Percentiles rank a stretch among this genome's conserved stretches.
Evolutionary conservation across 2,329 filamentous ascomycete species (phyloP).

Genomic region (Bisporella sp.): DNA sequence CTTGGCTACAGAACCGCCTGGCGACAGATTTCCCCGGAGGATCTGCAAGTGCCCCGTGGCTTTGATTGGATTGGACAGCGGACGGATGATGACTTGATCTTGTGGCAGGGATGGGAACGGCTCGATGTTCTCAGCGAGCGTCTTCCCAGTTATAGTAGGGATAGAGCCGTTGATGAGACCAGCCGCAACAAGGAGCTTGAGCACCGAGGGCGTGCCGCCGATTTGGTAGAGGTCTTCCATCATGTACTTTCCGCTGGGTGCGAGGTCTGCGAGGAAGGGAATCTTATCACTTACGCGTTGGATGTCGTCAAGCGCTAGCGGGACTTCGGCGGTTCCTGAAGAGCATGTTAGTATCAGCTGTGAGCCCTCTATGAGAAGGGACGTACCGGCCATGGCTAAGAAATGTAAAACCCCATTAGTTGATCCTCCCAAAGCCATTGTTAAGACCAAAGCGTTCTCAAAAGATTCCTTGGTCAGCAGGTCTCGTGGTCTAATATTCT

Average conservation of each 20-base stretch:
- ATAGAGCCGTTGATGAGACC: conserved; percentile 71
- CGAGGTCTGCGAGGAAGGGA: conserved; percentile 64
- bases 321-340: background rate
- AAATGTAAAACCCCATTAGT: conserved; percentile 68
- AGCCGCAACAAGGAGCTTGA: conserved; percentile 76
- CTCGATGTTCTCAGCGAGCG: conserved; percentile 73
- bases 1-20: conserved; percentile 85
- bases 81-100: conserved; percentile 76
- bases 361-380: conserved; percentile 27
- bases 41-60: conserved; percentile 81
- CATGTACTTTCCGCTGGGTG: conserved; percentile 74
- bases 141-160: conserved; percentile 77
- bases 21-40: conserved; percentile 79
- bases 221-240: conserved; percentile 86
- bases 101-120: conserved; percentile 70
- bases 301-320: conserved; percentile 58
- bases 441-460: conserved; percentile 67
- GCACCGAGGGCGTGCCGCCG: conserved; percentile 76
- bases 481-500: conserved; percentile 60
- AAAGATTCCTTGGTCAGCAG: conserved; percentile 63
- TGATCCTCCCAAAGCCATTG: conserved; percentile 64
- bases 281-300: conserved; percentile 64
- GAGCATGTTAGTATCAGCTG: background rate
- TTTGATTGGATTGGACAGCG: conserved; percentile 72
- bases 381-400: conserved; percentile 65